phyloP scores from a whole-genome alignment of 2,329 filamentous ascomycete genomes.

The Exophiala sp. region DNA sequence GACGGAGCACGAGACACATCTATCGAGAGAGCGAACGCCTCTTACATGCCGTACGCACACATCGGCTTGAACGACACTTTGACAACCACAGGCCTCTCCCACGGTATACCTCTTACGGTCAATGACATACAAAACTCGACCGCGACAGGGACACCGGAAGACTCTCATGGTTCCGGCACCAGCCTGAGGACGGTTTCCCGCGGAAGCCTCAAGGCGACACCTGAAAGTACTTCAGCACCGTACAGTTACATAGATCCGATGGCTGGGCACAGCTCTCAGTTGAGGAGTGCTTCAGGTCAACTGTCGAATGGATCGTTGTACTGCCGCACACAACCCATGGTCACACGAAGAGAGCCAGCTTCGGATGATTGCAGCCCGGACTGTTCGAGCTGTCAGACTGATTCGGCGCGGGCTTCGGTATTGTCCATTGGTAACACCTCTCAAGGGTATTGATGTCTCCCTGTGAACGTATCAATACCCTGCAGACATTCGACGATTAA shows the following conservation, averaged over 20 bases:
- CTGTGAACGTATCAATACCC: too few relatives aligned
- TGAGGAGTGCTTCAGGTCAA: constrained; percentile 12
- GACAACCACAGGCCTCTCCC: constrained; percentile 9
- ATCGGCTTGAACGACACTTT: constrained; percentile 28
- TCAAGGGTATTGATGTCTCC: constrained; percentile 9
- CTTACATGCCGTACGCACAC: constrained; percentile 31
- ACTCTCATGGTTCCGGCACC: neutral
- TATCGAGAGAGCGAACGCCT: constrained; percentile 25
- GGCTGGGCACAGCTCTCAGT: constrained; percentile 10
- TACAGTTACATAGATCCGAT: constrained; percentile 17
- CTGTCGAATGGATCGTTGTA: constrained; percentile 16
- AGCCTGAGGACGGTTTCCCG: constrained; percentile 5
- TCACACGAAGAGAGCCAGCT: constrained; percentile 11
- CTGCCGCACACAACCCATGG: constrained; percentile 7
- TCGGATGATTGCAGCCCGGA: constrained; percentile 21
- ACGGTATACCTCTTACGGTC: constrained; percentile 5
- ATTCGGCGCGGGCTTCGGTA: constrained; percentile 16
- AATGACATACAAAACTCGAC: constrained; percentile 3
- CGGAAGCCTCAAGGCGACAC: constrained; percentile 10
- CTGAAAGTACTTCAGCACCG: constrained; percentile 6
- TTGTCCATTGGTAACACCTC: constrained; percentile 18
- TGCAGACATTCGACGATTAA: too few relatives aligned
- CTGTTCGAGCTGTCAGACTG: constrained; percentile 15
- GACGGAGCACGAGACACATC: constrained; percentile 17
- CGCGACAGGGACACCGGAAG: neutral